Conservation (phyloP, 192 early-diverging fungal genomes). For the Physocladia obscura region DNA sequence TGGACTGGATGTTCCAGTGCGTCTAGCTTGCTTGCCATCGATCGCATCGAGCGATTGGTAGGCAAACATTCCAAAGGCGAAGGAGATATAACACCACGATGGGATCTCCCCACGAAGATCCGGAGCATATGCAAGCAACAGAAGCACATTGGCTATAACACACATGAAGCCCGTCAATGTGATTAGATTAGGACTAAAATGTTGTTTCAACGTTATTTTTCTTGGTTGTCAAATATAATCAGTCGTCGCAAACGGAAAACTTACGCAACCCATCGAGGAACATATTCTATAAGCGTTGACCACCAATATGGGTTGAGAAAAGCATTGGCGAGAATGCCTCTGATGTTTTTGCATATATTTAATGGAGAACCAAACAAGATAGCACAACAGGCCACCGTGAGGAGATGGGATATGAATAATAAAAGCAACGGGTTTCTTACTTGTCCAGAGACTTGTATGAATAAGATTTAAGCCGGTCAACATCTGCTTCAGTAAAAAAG, state of each 20-base stretch:
- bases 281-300: conserved; percentile 77
- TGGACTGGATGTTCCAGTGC: conserved; percentile 82
- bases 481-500: conserved; percentile 31
- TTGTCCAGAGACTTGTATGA: conserved; percentile 86
- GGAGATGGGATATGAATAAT: too few relatives aligned
- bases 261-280: conserved; percentile 84
- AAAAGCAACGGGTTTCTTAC: conserved; percentile 68
- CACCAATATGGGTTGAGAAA: conserved; percentile 77
- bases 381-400: conserved; percentile 62
- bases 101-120: conserved; percentile 69
- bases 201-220: not conserved
- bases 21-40: conserved; percentile 92
- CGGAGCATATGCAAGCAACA: conserved; percentile 71
- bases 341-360: not conserved
- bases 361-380: not conserved
- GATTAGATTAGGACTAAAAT: conserved; percentile 77
- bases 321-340: conserved; percentile 18
- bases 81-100: conserved; percentile 60
- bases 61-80: conserved; percentile 77
- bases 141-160: conserved; percentile 68
- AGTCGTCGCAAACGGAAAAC: conserved; percentile 19
- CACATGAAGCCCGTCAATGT: conserved; percentile 84
- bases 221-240: not conserved
- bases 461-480: conserved; percentile 65
- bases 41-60: conserved; percentile 92